Base-by-base conservation (phyloP, 176 grass and related monocot genomes). In the Avena sativa region DNA sequence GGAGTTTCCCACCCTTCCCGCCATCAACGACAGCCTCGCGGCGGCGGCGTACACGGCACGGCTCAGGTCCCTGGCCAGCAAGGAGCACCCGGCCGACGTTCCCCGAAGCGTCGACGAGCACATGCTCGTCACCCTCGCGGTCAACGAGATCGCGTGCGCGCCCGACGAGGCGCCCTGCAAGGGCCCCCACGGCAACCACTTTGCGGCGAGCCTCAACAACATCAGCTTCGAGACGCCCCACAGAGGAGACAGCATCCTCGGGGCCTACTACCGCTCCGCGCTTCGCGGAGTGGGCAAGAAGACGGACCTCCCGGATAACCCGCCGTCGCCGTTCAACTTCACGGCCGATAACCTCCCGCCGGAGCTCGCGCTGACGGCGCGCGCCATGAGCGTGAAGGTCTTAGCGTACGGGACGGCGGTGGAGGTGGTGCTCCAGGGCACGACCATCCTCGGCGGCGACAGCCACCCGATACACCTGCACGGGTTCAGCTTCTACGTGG, bases 321-420 rank as follows among this genome's bases (percentile, higher is more conserved):
- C 91, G 16, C 74, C 85, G 2, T n/a, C 50, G 12, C 9, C 48
- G 51, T 91, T 89, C 89, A 86, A 95, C 89, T 93, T 77, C 87
- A 89, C 78, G 1, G 34, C 3, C 2, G n/a, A 57, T 2, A 2
- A 12, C 59, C 12, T 30, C 0, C 38, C 38, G 1, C 0, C 0
- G 15, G 46, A n/a, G 9, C 8, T 52, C 2, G 0, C 1, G 4
- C 46, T 88, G n/a, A 87, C 85, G 1, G 74, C 30, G 40, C 81
- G 12, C 23, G 89, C 6, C 16, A 89, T 86, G 19, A 88, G 91
- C 74, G 93, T 95, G 38, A 95, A 89, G 89, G 84, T 95, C 0
- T 47, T 95, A 4, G 89, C 91, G 88, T 91, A 93, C 13, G 92
- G 90, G 12, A 32, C 86, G 4, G 64, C 88, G 1, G 25, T 89